Evolutionary conservation across 345 rosid genomes (phyloP).

Genomic region (Lagerstroemia speciosa): DNA sequence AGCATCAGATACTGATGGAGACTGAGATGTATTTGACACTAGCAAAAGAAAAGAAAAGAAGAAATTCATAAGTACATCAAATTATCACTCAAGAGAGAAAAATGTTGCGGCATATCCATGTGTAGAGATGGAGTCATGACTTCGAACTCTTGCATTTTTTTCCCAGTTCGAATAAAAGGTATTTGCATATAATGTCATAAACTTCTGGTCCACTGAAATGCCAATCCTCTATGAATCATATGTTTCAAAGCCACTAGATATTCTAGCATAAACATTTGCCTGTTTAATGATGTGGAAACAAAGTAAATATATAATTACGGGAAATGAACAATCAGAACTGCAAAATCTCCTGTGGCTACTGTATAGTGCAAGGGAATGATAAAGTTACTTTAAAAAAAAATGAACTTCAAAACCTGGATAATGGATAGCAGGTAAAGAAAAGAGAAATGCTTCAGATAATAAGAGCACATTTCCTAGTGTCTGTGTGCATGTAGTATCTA

Average conservation of each 20-base stretch:
- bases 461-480: neutral
- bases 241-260: neutral
- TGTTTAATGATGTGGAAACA: neutral
- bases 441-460: neutral
- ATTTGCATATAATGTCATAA: neutral
- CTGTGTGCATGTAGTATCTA: neutral
- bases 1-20: constrained; percentile 37
- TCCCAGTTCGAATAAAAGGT: neutral
- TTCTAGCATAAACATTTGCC: neutral
- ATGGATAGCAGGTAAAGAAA: neutral
- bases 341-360: too few species aligned
- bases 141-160: neutral
- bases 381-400: too few species aligned
- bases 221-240: neutral
- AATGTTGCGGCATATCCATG: neutral
- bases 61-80: constrained; percentile 1
- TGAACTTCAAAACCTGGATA: neutral
- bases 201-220: neutral
- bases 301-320: neutral
- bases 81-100: neutral
- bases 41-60: constrained; percentile 13
- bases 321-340: neutral
- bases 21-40: constrained; percentile 37
- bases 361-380: too few species aligned
- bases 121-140: neutral